Evolutionary conservation across 371 early-diverging fungal species (phyloP).

Genomic region (Mucor mucedo): DNA sequence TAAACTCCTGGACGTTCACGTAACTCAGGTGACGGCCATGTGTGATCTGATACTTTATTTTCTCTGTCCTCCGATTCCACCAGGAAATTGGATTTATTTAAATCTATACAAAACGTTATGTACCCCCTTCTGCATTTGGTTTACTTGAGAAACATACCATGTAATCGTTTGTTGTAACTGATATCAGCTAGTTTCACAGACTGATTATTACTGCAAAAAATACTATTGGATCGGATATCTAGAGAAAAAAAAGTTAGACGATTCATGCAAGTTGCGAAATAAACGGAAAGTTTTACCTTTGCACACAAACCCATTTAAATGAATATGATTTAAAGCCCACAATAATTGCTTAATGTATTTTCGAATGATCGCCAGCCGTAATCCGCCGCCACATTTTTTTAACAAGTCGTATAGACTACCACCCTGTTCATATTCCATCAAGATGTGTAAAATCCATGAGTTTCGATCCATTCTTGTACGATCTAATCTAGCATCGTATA

Average conservation of each 20-base stretch:
- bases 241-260: background rate
- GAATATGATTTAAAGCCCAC: conserved; percentile 61
- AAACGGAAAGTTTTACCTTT: conserved; percentile 43
- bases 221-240: conserved; percentile 46
- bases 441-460: conserved; percentile 60
- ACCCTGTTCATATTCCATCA: conserved; percentile 59
- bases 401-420: conserved; percentile 51
- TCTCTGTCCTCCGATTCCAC: conserved; percentile 47
- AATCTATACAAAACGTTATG: conserved; percentile 26
- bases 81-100: conserved; percentile 47
- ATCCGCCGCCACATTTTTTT: conserved; percentile 56
- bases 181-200: conserved; percentile 52
- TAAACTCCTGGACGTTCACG: conserved; percentile 60
- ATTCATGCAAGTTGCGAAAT: background rate
- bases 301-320: conserved; percentile 64
- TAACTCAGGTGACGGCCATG: conserved; percentile 66
- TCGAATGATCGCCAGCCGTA: conserved; percentile 52
- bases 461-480: conserved; percentile 32
- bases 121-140: background rate
- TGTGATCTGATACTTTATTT: conserved; percentile 19
- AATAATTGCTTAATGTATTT: conserved; percentile 66
- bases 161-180: conserved; percentile 53
- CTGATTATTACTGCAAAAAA: conserved; percentile 44
- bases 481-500: conserved; percentile 63
- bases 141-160: conserved; percentile 30